Conservation (phyloP, 2,329 filamentous ascomycete species). For the Xylaria sp. region DNA sequence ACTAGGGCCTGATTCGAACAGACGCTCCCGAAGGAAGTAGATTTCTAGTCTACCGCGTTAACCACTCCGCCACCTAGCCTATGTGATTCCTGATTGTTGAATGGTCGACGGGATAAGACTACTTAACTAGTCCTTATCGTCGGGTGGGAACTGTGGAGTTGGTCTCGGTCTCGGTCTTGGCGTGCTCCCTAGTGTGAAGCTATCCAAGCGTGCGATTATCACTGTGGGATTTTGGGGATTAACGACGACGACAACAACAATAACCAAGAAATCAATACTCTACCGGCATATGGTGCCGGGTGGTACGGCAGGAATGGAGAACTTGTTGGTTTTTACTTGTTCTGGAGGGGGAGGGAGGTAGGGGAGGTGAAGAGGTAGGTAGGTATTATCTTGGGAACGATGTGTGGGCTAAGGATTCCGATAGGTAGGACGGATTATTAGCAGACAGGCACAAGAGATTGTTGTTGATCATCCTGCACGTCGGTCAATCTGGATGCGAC, state of each 20-base stretch:
- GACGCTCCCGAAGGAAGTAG: slow-evolving; percentile 3
- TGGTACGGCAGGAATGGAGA: background rate
- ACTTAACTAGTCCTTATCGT: background rate
- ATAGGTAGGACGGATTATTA: no score
- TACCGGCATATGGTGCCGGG: background rate
- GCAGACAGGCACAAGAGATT: no score
- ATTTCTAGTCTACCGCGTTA: slow-evolving; percentile 17
- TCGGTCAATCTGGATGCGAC: no score
- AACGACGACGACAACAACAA: background rate
- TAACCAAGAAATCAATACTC: background rate
- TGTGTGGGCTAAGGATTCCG: no score
- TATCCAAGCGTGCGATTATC: background rate
- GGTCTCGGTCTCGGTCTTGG: background rate
- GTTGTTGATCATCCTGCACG: no score
- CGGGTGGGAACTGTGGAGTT: background rate
- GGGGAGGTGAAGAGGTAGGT: background rate
- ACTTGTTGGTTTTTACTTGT: no score
- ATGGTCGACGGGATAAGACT: background rate
- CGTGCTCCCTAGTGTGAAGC: background rate
- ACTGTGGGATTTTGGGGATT: background rate
- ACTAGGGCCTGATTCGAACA: slow-evolving; percentile 3
- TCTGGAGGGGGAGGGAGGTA: background rate
- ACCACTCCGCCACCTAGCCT: slow-evolving; percentile 19
- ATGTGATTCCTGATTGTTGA: background rate
- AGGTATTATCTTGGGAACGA: background rate